Percentiles rank a stretch among this genome's conserved stretches.
phyloP scores from a whole-genome alignment of 352 stramenopile species.

The Pythium biforme region DNA sequence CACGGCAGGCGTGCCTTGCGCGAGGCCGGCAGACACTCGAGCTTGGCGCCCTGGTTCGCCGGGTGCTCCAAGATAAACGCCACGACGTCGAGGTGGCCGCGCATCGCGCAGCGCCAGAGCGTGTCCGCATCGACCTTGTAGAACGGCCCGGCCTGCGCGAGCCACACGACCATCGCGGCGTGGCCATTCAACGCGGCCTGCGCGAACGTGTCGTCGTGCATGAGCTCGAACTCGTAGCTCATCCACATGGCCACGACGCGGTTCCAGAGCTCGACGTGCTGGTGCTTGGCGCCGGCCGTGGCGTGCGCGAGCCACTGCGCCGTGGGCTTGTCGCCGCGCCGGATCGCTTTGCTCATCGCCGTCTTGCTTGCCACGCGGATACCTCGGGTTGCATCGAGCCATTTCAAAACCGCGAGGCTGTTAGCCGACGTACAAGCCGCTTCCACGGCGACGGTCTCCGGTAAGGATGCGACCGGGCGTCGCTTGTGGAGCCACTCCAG shows the following conservation, averaged over 20 bases:
- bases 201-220: slow-evolving; percentile 15
- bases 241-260: slow-evolving; percentile 11
- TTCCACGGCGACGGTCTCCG: neutral
- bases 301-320: slow-evolving; percentile 12
- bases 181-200: slow-evolving; percentile 9
- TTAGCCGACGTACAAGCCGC: slow-evolving; percentile 7
- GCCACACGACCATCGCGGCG: slow-evolving; percentile 5
- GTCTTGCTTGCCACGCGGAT: slow-evolving; percentile 7
- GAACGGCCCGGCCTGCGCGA: slow-evolving; percentile 9
- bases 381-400: neutral
- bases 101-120: slow-evolving; percentile 13
- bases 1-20: neutral
- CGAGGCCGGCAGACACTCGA: slow-evolving; percentile 10
- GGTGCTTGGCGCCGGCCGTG: slow-evolving; percentile 6
- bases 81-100: slow-evolving; percentile 15
- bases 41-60: neutral
- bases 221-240: slow-evolving; percentile 18
- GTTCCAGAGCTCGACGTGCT: slow-evolving; percentile 17
- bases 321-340: slow-evolving; percentile 2
- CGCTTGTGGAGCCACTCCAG: slow-evolving; percentile 5
- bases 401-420: slow-evolving; percentile 7
- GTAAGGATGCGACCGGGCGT: neutral
- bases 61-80: neutral
- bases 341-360: slow-evolving; percentile 1
- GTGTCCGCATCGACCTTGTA: slow-evolving; percentile 4